Percentiles rank a stretch among this genome's conserved stretches.
Evolutionary conservation across 768 basidiomycete genomes (phyloP).

Genomic region (Phallus indusiatus): DNA sequence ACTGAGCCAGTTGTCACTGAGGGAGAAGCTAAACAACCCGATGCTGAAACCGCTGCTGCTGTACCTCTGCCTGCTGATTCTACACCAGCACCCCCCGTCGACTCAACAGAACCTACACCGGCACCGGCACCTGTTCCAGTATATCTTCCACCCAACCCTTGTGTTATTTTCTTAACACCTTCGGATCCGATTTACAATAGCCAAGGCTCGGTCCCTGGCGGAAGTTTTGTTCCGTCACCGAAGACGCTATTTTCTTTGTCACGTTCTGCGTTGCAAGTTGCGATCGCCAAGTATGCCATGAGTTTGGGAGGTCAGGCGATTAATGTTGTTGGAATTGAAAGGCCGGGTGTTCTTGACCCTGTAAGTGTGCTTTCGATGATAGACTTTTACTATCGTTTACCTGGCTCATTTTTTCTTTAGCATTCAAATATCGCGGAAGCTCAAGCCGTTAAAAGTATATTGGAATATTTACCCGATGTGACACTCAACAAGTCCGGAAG

Average conservation of each 20-base stretch:
- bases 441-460: background rate
- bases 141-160: background rate
- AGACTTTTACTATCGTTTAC: background rate
- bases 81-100: background rate
- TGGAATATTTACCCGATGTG: background rate
- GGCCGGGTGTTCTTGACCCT: background rate
- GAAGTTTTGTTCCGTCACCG: background rate
- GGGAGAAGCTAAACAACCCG: background rate
- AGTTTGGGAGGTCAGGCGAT: background rate
- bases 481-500: background rate
- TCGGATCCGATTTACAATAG: background rate
- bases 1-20: background rate
- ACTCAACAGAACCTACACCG: background rate
- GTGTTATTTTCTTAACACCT: slow-evolving; percentile 1
- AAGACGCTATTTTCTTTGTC: slow-evolving; percentile 1
- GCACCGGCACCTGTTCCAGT: background rate
- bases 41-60: background rate
- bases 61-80: background rate
- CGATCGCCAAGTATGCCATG: slow-evolving; percentile 1
- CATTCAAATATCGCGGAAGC: background rate
- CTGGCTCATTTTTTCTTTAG: background rate
- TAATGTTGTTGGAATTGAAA: slow-evolving; percentile 1
- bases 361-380: background rate
- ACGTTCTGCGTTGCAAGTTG: slow-evolving; percentile 2
- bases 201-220: background rate